Evolutionary conservation across 345 rosid species (phyloP).

Genomic region (Salix arbutifolia): DNA sequence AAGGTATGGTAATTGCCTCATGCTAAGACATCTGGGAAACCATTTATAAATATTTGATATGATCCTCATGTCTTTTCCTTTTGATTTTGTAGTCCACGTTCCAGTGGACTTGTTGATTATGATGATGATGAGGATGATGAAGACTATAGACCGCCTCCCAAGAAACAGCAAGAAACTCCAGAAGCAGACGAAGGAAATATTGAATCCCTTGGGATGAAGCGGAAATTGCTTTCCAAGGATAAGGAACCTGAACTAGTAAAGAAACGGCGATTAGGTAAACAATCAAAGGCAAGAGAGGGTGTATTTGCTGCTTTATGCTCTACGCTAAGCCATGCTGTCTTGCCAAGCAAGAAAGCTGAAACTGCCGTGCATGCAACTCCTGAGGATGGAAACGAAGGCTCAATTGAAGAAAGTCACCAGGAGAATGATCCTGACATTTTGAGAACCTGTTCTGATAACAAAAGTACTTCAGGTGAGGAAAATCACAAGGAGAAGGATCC

Average conservation of each 20-base stretch:
- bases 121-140: conserved; percentile 99
- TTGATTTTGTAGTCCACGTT: conserved; percentile 45
- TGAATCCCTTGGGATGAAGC: conserved; percentile 62
- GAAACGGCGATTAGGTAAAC: conserved; percentile 61
- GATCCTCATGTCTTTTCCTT: background rate
- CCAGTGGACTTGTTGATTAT: conserved; percentile 90
- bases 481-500: conserved; percentile 48
- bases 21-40: background rate
- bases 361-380: conserved; percentile 26
- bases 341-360: conserved; percentile 57
- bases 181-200: conserved; percentile 70
- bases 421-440: conserved; percentile 35
- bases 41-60: background rate
- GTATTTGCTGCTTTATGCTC: conserved; percentile 82
- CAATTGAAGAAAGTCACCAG: conserved; percentile 27
- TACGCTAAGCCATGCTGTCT: conserved; percentile 77
- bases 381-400: conserved; percentile 33
- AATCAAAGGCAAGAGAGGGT: conserved; percentile 49
- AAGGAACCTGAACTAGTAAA: conserved; percentile 57
- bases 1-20: conserved; percentile 41
- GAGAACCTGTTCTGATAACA: conserved; percentile 29
- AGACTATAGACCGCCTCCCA: conserved; percentile 85
- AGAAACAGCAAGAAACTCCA: conserved; percentile 51
- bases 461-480: conserved; percentile 45
- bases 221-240: conserved; percentile 53